Base-by-base conservation (phyloP, 2,329 filamentous ascomycete genomes). In the Fusarium sp. region DNA sequence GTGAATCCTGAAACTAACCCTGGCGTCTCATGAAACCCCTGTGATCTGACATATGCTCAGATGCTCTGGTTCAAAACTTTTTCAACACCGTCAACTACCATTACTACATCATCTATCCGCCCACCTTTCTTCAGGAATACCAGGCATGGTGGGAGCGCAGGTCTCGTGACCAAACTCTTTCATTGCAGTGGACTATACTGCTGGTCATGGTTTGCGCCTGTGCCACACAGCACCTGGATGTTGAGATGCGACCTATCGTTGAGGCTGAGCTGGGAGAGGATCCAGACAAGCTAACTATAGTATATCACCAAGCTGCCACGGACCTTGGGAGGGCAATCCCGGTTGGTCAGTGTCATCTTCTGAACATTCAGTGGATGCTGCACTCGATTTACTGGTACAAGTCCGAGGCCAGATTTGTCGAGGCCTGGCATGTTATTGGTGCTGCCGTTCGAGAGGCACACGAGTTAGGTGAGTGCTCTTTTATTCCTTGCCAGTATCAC, bases 361-460 rank as follows among this genome's bases (percentile, higher is more conserved):
- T 73, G 9, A 74, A 72, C 27, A 67, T 77, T 3, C 75, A 76
- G 47, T 67, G 68, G 32, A 60, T 76, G 32, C 61, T 77, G 19
- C 73, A 76, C 51, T 76, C 73, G 0, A 73, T 70, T 43, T 75
- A 72, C 41, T 77, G 73, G 73, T 74, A 69, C 56, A 75, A 74
- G 47, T 65, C 71, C 2, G 73, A 76, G 43, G 71, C 69, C 14
- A 69, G 63, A 4, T 75, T 75, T 15, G 65, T 72, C 4, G 74
- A 76, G 39, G 71, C 64, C 15, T 76, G 74, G 75, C 72, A 75
- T 48, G 70, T 73, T 9, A 65, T 77, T 7, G 70, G 68, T 25
- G 52, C 68, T 17, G 73, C 73, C 9, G 70, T 77, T 41, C 66
- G 71, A 6, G 72, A 75, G 49, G 74, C 73, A 1, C 72, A 75